Conservation (phyloP, 1,284 basidiomycete species). For the Xanthoconium separans region DNA sequence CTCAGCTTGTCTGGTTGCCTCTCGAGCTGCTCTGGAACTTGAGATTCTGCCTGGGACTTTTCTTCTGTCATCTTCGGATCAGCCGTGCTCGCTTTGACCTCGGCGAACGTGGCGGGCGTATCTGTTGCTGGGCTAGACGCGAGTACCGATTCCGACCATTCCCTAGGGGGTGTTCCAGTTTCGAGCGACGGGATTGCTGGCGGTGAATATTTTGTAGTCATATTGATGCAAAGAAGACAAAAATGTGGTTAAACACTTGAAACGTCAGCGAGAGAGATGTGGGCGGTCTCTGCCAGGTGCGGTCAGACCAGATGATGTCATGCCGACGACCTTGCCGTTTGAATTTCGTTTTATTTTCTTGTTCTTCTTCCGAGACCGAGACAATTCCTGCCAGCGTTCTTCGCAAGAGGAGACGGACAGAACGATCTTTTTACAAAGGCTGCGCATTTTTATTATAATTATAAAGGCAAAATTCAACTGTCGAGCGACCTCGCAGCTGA, state of each 20-base stretch:
- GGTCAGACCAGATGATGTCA: slow-evolving; percentile 27
- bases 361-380: not conserved
- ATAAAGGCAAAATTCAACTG: too few relatives aligned
- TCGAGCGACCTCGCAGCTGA: too few relatives aligned
- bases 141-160: slow-evolving; percentile 25
- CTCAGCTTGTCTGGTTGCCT: not conserved
- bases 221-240: not conserved
- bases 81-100: not conserved
- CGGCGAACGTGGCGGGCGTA: slow-evolving; percentile 3
- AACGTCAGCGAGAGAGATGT: not conserved
- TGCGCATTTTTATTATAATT: too few relatives aligned
- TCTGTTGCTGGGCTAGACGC: slow-evolving; percentile 8
- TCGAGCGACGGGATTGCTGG: slow-evolving; percentile 20
- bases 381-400: too few relatives aligned
- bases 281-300: slow-evolving; percentile 5
- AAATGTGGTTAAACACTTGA: not conserved
- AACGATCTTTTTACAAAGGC: too few relatives aligned
- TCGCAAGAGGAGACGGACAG: too few relatives aligned
- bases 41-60: not conserved
- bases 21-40: not conserved
- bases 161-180: slow-evolving; percentile 18
- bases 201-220: slow-evolving; percentile 9
- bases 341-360: not conserved
- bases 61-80: not conserved
- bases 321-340: slow-evolving; percentile 23